Percentiles rank a stretch among this genome's conserved stretches.
phyloP scores from a whole-genome alignment of 306 rosid species.

The Cicer pinnatifidum region DNA sequence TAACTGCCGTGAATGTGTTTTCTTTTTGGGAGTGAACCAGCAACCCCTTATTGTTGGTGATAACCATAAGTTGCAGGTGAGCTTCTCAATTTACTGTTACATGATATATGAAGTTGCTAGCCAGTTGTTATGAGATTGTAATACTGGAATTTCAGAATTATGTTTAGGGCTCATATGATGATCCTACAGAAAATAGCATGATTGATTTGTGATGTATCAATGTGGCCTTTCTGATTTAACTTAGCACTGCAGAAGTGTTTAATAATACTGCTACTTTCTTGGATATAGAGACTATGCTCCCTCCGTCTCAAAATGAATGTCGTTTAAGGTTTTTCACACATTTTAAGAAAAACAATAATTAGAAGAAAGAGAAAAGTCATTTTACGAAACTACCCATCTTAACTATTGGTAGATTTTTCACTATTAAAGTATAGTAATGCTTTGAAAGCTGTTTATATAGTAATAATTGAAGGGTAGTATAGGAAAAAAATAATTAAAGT shows the following conservation, averaged over 20 bases:
- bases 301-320: too few species aligned
- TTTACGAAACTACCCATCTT: too few species aligned
- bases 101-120: slow-evolving; percentile 40
- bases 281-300: slow-evolving; percentile 29
- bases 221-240: slow-evolving; percentile 13
- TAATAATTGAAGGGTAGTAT: too few species aligned
- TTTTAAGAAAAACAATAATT: too few species aligned
- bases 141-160: background rate
- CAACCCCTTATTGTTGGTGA: slow-evolving; percentile 91
- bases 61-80: slow-evolving; percentile 93
- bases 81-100: slow-evolving; percentile 40
- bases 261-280: slow-evolving; percentile 7
- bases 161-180: slow-evolving; percentile 30
- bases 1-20: slow-evolving; percentile 94
- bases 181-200: background rate
- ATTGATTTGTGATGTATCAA: slow-evolving; percentile 24
- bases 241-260: background rate
- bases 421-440: too few species aligned
- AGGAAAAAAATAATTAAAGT: too few species aligned
- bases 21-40: slow-evolving; percentile 91
- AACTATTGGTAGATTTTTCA: too few species aligned
- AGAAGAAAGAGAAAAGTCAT: too few species aligned
- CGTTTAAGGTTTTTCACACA: too few species aligned
- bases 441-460: too few species aligned
- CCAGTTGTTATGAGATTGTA: slow-evolving; percentile 28